These are phyloP conservation scores for Epichloe baconii DNA, from an alignment of 2,329 filamentous ascomycete genomes.

Conservation along the genomic window DNA sequence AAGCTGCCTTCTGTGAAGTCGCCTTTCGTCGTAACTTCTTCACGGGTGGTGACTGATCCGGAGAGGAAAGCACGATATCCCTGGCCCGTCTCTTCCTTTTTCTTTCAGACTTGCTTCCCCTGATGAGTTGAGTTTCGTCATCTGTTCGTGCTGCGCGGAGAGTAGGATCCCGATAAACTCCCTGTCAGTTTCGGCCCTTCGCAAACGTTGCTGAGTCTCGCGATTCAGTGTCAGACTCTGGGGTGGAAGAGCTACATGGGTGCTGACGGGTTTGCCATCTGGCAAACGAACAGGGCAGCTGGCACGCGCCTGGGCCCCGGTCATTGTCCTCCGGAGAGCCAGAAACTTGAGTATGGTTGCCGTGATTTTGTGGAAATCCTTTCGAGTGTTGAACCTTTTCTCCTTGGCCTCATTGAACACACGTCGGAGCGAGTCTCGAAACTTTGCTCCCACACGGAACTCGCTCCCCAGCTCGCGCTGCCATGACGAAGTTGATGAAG, in stretches of 20 bases:
- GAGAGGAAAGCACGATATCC: background rate
- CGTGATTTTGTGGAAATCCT: constrained; percentile 9
- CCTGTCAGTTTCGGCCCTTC: background rate
- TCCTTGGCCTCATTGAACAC: constrained; percentile 12
- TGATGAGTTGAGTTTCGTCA: background rate
- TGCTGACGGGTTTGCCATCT: constrained; percentile 9
- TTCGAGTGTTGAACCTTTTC: background rate
- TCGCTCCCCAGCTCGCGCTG: background rate
- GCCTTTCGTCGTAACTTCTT: background rate
- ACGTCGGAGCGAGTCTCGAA: constrained; percentile 6
- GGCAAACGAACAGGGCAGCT: constrained; percentile 10
- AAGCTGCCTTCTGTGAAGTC: background rate
- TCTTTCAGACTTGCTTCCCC: background rate
- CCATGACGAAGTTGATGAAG: background rate
- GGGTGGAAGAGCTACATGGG: constrained; percentile 6
- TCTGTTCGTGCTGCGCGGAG: background rate
- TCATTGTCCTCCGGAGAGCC: constrained; percentile 5
- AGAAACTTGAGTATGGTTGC: constrained; percentile 8
- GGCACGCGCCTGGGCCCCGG: constrained; percentile 7
- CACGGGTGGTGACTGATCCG: background rate
- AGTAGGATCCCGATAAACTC: constrained; percentile 3
- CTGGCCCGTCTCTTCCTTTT: background rate
- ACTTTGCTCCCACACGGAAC: constrained; percentile 7
- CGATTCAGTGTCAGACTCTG: constrained; percentile 4
- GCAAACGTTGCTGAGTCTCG: constrained; percentile 5